Base-by-base conservation (phyloP, 495 filamentous ascomycete genomes). In the Tetracladium setigerum region DNA sequence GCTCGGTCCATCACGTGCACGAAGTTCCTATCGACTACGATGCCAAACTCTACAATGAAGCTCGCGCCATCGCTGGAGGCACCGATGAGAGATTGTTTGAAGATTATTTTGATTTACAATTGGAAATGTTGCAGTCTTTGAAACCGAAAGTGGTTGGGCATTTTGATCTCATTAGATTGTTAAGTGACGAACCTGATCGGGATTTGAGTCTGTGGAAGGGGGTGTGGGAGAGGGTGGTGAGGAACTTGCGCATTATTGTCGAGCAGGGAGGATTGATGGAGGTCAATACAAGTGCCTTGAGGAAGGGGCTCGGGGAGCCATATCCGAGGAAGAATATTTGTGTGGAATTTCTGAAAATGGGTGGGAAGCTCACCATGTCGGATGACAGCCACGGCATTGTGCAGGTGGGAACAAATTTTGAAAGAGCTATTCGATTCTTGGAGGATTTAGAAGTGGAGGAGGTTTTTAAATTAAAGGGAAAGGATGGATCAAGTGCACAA, bases 1-100 rank as follows among this genome's bases (percentile, higher is more conserved):
- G 94, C 15, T 90, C 85, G 2, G 72, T 97, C 22, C 92, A 98
- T 66, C 92, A 98, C 65, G 83, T 87, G 5, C 71, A 81, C 47
- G 81, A 80, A 1, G 72, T 92, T 17, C 91, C 94, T 2, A 96
- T 98, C 56, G 92, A 98, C 68, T 94, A 84, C 51, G 84, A 92
- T 66, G 63, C 55, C 2, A 62, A 70, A 1, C 71, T 78, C 62
- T 97, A 95, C 58, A 64, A 70, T 30, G 63, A 72, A n/a, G 88
- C 73, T 16, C 34, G 57, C 38, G 42, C 78, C 7, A 52, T 62
- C 22, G 71, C 75, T 14, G 79, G 80, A 12, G 76, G 78, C 1
- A 76, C 73, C 0, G 89, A 97, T 55, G 81, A 87, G 64, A 65
- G 53, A 6, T 62, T 95, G 13, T 92, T 84, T 55, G 77, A 77